Evolutionary conservation across 1,284 basidiomycete species (phyloP).

Genomic region (Apiotrichum montevideense): DNA sequence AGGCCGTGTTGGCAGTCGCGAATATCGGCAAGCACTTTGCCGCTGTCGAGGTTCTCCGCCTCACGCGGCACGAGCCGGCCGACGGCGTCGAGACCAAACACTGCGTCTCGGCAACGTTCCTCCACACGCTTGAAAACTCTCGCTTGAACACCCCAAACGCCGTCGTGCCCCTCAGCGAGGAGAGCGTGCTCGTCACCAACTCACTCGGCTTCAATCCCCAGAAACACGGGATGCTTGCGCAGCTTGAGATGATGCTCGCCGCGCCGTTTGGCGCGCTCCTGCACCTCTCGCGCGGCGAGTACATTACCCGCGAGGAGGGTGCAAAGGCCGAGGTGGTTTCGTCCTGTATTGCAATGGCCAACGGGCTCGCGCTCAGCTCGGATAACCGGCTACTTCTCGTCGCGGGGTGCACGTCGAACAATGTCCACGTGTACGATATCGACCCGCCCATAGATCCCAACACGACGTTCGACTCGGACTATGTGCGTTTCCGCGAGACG

Average conservation of each 20-base stretch:
- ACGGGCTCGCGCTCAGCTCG: neutral
- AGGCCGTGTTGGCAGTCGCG: slow-evolving; percentile 3
- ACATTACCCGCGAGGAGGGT: neutral
- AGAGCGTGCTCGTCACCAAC: slow-evolving; percentile 11
- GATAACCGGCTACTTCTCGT: slow-evolving; percentile 8
- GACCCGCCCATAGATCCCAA: neutral
- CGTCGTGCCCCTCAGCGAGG: slow-evolving; percentile 6
- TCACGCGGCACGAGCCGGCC: neutral
- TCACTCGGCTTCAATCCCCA: neutral
- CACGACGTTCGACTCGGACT: neutral
- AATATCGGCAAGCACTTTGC: slow-evolving; percentile 1
- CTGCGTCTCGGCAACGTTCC: neutral
- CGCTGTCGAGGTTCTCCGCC: slow-evolving; percentile 8
- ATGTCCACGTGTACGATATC: slow-evolving; percentile 13
- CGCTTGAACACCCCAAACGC: slow-evolving; percentile 2
- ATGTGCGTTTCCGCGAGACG: slow-evolving; percentile 5
- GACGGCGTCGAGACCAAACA: neutral
- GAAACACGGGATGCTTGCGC: neutral
- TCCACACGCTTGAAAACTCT: neutral
- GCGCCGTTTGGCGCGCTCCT: slow-evolving; percentile 1
- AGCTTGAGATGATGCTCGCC: slow-evolving; percentile 2
- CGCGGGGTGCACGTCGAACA: neutral
- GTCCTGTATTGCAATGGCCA: neutral
- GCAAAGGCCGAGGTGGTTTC: neutral
- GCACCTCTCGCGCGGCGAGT: neutral